Evolutionary conservation across 495 filamentous ascomycete genomes (phyloP), one percentile per base, ranked within the genome.

Genomic region (Cercophora samala): DNA sequence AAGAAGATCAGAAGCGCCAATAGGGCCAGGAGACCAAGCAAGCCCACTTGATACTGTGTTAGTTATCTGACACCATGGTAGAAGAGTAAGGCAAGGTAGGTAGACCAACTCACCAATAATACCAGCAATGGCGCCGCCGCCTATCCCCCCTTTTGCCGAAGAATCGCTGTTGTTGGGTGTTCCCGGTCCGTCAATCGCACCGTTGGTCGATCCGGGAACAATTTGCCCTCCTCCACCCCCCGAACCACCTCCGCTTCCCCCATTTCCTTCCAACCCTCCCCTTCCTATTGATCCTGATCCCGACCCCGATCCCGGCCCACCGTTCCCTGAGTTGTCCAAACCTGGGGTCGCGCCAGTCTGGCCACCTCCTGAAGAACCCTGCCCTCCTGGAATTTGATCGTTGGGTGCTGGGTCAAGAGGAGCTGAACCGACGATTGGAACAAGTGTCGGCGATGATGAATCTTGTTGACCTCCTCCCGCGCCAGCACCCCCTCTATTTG

Each of bases 21-120:
- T 6, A 70, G 69, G 3, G 54, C 60, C 5, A 70, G 60, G 3
- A 70, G 29, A 9, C 62, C 11, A 5, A 70, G 60, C 9, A 66
- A 13, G 1, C 66, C 66, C 17, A 70, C 69, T 70, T 22, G n/a
- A 6, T 4, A 13, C 15, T 6, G 61, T 64, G 61, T 64, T 19
- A 66, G 60, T 21, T 4, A 24, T 17, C 15, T 18, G 11, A 0
- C 55, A 6, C 37, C 23, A 52, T 17, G 15, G 6, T 4, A 11
- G 26, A 6, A 46, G 1, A 5, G n/a, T n/a, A n/a, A n/a, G n/a
- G n/a, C 15, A 1, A 3, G 26, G 5, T 17, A 42, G n/a, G n/a
- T n/a, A n/a, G n/a, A n/a, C n/a, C n/a, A n/a, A 69, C 68, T 62
- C 29, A 70, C 68, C 64, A 18, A 67, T 58, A 0, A 65, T 62